Conservation (phyloP, 352 stramenopile species). For the Peronospora tabacina region DNA sequence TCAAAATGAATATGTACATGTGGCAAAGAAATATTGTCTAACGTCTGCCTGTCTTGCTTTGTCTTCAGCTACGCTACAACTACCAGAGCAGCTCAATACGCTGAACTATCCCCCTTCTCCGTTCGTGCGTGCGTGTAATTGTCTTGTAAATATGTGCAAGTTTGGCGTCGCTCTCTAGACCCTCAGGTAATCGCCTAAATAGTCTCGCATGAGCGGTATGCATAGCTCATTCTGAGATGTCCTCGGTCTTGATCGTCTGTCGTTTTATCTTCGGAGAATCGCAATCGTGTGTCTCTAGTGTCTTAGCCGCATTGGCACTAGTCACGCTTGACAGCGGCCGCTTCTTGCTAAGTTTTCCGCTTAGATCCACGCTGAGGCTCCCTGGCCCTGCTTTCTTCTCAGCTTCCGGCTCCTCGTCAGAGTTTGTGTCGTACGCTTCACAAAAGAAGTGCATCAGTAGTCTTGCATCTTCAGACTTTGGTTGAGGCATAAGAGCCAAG, state of each 20-base stretch:
- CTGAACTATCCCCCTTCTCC: constrained; percentile 11
- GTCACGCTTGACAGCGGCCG: constrained; percentile 33
- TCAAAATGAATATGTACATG: constrained; percentile 38
- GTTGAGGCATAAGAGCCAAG: constrained; percentile 19
- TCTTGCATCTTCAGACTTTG: constrained; percentile 61
- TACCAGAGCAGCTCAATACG: constrained; percentile 24
- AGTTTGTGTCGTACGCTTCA: constrained; percentile 39
- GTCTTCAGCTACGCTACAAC: constrained; percentile 29
- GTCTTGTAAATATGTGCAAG: constrained; percentile 30
- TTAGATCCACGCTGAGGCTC: constrained; percentile 27
- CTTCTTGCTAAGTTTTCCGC: constrained; percentile 52
- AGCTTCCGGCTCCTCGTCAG: constrained; percentile 21
- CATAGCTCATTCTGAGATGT: constrained; percentile 30
- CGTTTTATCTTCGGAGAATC: constrained; percentile 34
- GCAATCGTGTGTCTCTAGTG: constrained; percentile 8
- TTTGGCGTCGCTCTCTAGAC: constrained; percentile 19
- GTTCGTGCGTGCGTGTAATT: constrained; percentile 17
- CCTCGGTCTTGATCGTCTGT: constrained; percentile 34
- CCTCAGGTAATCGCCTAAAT: constrained; percentile 34
- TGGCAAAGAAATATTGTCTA: constrained; percentile 21
- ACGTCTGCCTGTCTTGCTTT: constrained; percentile 19
- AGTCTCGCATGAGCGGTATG: constrained; percentile 17
- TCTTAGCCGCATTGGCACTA: constrained; percentile 6
- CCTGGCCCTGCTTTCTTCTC: constrained; percentile 8
- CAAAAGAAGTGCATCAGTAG: constrained; percentile 74